Evolutionary conservation across 2,329 filamentous ascomycete genomes (phyloP).

Genomic region (Akanthomyces muscarius): DNA sequence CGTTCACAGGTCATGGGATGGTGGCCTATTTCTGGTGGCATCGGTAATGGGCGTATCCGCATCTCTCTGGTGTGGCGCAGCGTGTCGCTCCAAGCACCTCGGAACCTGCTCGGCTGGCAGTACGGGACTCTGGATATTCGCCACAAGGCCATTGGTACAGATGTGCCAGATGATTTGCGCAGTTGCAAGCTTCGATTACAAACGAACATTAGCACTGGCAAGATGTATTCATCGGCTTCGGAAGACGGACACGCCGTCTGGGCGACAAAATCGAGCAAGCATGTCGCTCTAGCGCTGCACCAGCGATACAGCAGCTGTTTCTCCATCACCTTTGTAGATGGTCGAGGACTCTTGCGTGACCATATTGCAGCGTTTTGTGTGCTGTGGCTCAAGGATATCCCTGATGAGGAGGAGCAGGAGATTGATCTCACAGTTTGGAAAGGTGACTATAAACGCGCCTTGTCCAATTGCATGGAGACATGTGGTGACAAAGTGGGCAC

Average conservation of each 20-base stretch:
- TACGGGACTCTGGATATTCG: slow-evolving; percentile 66
- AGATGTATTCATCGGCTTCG: slow-evolving; percentile 44
- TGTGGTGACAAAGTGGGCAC: slow-evolving; percentile 47
- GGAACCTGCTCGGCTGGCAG: slow-evolving; percentile 62
- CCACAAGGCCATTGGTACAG: slow-evolving; percentile 41
- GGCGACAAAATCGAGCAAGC: slow-evolving; percentile 44
- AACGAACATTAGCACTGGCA: slow-evolving; percentile 54
- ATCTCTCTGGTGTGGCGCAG: slow-evolving; percentile 72
- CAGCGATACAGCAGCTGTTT: slow-evolving; percentile 53
- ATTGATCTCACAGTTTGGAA: slow-evolving; percentile 62
- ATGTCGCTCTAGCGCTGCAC: slow-evolving; percentile 50
- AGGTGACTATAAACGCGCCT: slow-evolving; percentile 49
- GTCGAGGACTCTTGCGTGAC: slow-evolving; percentile 40
- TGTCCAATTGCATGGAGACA: slow-evolving; percentile 36
- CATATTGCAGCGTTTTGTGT: slow-evolving; percentile 59
- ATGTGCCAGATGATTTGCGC: slow-evolving; percentile 44
- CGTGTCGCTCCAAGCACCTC: slow-evolving; percentile 58
- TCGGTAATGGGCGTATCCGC: slow-evolving; percentile 66
- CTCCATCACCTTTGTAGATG: slow-evolving; percentile 52
- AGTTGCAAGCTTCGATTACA: slow-evolving; percentile 55
- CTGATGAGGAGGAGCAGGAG: slow-evolving; percentile 61
- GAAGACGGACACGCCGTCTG: slow-evolving; percentile 45
- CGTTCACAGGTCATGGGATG: slow-evolving; percentile 61
- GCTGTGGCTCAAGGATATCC: slow-evolving; percentile 65
- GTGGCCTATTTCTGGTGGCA: slow-evolving; percentile 65